phyloP scores from a whole-genome alignment of 441 rosid species.

The Codiaeum variegatum region DNA sequence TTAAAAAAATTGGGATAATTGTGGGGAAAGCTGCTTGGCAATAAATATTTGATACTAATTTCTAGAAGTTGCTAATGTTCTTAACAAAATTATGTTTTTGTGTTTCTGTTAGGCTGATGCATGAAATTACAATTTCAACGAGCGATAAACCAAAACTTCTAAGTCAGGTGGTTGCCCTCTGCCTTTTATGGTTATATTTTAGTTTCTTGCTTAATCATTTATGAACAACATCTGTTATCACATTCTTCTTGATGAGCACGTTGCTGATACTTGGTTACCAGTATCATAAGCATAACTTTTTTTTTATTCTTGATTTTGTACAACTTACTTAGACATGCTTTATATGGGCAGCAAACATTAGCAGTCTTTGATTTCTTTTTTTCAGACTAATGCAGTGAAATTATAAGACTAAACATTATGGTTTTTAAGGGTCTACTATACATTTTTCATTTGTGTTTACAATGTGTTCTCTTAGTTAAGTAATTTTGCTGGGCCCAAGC shows the following conservation, averaged over 20 bases:
- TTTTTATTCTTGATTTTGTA: background rate
- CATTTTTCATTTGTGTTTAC: background rate
- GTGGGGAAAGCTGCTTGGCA: background rate
- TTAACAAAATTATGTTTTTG: slow-evolving; percentile 16
- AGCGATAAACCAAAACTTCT: slow-evolving; percentile 66
- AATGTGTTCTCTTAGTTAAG: background rate
- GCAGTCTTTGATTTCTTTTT: background rate
- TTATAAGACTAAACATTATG: background rate
- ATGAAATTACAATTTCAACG: slow-evolving; percentile 74
- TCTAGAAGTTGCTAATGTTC: slow-evolving; percentile 12
- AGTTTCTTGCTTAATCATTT: slow-evolving; percentile 7
- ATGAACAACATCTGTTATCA: slow-evolving; percentile 5
- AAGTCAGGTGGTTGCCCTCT: slow-evolving; percentile 45
- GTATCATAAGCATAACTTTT: background rate
- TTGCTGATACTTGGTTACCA: background rate
- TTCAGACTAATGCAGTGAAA: background rate
- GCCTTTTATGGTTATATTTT: slow-evolving; percentile 10
- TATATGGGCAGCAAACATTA: background rate
- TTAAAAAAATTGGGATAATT: background rate
- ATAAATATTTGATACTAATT: slow-evolving; percentile 12
- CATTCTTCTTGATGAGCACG: background rate
- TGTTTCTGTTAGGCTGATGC: slow-evolving; percentile 48
- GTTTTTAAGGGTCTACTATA: background rate
- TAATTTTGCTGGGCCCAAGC: background rate
- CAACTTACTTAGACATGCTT: background rate